Evolutionary conservation across 2,329 filamentous ascomycete genomes (phyloP), one percentile per base, ranked within the genome.

Genomic region (Fusarium napiforme): DNA sequence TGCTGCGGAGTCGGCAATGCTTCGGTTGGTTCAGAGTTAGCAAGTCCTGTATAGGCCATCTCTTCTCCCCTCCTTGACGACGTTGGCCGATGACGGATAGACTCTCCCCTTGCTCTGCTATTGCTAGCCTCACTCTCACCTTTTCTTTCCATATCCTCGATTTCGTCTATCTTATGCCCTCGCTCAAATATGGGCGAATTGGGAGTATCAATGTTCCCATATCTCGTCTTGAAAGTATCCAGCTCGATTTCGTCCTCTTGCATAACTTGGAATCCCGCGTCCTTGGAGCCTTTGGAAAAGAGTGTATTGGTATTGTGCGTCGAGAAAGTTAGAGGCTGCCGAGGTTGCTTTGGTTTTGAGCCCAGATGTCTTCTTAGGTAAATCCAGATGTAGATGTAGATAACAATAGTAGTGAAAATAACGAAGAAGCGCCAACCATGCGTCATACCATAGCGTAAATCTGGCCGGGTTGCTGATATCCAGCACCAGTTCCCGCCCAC

Each of bases 401-500:
- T 83, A 40, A 66, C 75, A 23, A 85, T 79, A 2, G 83, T 84
- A 12, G 75, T 74, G 42, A 83, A 67, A 57, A 86, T 84, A 43
- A 86, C 83, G 21, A 80, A 78, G 56, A 86, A 81, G 10, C 85
- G 82, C 84, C 84, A 86, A 45, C 81, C 84, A 63, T 86, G 84
- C 1, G 83, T 83, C 55, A 86, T 78, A 4, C 77, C 81, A 64
- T 86, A 86, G 32, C 85, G 82, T n/a, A 85, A 78, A 18, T 81
- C 81, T 32, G 78, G 72, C n/a, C 81, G 76, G 5, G 78, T 71
- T 18, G 77, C 69, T 18, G 79, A 76, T 65, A 86, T 86, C 85
- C 85, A 86, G 75, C 85, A 86, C 84, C 85, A 86, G 64, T 86
- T 86, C 1, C 84, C 84, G 7, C 83, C 83, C 0, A 85, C 83